phyloP scores from a whole-genome alignment of 1,139 yeast genomes.

The Pichia sp. region DNA sequence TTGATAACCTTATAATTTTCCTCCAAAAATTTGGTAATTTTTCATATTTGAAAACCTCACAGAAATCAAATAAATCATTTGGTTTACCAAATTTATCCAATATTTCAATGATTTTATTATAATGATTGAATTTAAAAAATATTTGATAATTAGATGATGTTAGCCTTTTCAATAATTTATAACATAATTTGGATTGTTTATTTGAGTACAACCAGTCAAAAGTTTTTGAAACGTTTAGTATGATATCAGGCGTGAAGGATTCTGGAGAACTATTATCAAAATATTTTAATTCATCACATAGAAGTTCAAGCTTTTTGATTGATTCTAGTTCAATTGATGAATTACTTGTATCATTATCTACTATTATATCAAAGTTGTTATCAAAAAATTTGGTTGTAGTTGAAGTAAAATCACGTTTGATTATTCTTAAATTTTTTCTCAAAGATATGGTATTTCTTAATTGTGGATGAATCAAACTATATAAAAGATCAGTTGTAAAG shows the following conservation, averaged over 20 bases:
- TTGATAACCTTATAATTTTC: conserved; percentile 5
- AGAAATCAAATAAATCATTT: conserved; percentile 13
- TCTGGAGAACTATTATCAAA: conserved; percentile 9
- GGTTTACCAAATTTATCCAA: conserved; percentile 16
- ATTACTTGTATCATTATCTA: conserved; percentile 9
- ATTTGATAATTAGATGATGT: conserved; percentile 5
- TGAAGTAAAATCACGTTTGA: conserved; percentile 16
- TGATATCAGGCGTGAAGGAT: conserved; percentile 11
- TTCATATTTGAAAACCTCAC: conserved; percentile 11
- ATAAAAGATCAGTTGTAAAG: background rate
- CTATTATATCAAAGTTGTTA: conserved; percentile 21
- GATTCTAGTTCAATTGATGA: conserved; percentile 6
- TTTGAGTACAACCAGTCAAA: conserved; percentile 18
- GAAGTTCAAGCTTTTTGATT: background rate
- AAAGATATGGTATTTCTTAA: conserved; percentile 2
- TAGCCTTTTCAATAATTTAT: conserved; percentile 8
- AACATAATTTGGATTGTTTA: conserved; percentile 9
- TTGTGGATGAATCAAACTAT: conserved; percentile 1
- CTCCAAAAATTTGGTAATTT: conserved; percentile 13
- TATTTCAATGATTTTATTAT: conserved; percentile 9
- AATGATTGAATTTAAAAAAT: conserved; percentile 13
- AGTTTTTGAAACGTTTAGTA: conserved; percentile 9
- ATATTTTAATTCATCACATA: conserved; percentile 8
- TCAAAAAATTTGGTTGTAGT: conserved; percentile 20
- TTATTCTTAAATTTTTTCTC: conserved; percentile 3